A percentile compares a stretch with the other conserved stretches of the same genome.
Conservation (phyloP, 805 yeast genomes). For the Dipodascus geniculatus region DNA sequence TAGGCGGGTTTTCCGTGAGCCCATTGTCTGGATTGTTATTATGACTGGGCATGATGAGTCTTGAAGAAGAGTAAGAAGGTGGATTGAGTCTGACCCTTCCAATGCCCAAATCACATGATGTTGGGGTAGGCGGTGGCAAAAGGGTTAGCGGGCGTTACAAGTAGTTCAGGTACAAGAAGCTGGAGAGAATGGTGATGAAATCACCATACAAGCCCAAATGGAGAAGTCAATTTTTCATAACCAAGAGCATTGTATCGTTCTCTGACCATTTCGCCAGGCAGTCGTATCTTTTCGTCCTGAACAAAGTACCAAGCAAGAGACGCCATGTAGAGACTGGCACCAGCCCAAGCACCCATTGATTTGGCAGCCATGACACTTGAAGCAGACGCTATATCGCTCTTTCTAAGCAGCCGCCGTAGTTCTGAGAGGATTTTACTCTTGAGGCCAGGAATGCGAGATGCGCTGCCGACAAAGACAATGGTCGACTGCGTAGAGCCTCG, state of each 20-base stretch:
- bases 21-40: background rate
- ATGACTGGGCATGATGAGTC: background rate
- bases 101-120: too few relatives aligned
- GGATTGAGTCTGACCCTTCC: too few relatives aligned
- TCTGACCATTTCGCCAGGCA: slow-evolving; percentile 2
- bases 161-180: too few relatives aligned
- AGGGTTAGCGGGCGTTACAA: too few relatives aligned
- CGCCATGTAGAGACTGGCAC: background rate
- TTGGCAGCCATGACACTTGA: background rate
- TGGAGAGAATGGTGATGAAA: too few relatives aligned
- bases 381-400: background rate
- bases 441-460: background rate
- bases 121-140: too few relatives aligned
- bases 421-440: background rate
- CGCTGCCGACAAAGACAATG: slow-evolving; percentile 1
- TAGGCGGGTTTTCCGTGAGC: slow-evolving; percentile 14
- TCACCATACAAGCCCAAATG: background rate
- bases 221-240: background rate
- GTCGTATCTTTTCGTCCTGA: background rate
- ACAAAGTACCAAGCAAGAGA: background rate
- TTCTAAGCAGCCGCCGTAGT: background rate
- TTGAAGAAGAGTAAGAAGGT: too few relatives aligned
- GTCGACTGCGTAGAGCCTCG: background rate
- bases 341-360: slow-evolving; percentile 3
- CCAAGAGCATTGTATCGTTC: background rate